phyloP scores from a whole-genome alignment of 2,329 filamentous ascomycete species.

The Aspergillus uvarum region DNA sequence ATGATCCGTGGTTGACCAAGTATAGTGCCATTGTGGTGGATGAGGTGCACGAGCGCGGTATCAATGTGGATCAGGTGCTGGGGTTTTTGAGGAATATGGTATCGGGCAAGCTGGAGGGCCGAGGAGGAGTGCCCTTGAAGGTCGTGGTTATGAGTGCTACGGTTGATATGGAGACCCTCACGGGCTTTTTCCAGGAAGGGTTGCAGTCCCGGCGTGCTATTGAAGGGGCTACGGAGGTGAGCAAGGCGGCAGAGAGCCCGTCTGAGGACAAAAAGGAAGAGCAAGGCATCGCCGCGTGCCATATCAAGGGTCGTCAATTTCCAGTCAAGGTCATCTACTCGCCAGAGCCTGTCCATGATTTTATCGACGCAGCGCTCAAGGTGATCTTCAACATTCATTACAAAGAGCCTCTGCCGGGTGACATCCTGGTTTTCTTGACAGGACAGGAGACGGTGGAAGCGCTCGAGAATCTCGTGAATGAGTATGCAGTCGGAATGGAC shows the following conservation, averaged over 20 bases:
- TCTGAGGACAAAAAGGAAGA: slow-evolving; percentile 15
- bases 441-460: slow-evolving; percentile 91
- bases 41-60: slow-evolving; percentile 92
- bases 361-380: slow-evolving; percentile 78
- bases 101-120: slow-evolving; percentile 56
- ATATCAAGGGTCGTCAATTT: slow-evolving; percentile 83
- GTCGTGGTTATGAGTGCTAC: slow-evolving; percentile 97
- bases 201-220: slow-evolving; percentile 13
- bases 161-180: slow-evolving; percentile 77
- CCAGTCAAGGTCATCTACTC: slow-evolving; percentile 79
- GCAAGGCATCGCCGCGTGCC: slow-evolving; percentile 55
- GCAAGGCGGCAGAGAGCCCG: not conserved
- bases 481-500: slow-evolving; percentile 71
- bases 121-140: slow-evolving; percentile 74
- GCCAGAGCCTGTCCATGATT: slow-evolving; percentile 70
- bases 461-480: slow-evolving; percentile 75
- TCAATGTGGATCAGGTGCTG: slow-evolving; percentile 88
- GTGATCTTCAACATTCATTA: slow-evolving; percentile 83
- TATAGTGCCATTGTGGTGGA: slow-evolving; percentile 93
- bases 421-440: slow-evolving; percentile 87
- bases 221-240: not conserved
- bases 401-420: slow-evolving; percentile 86
- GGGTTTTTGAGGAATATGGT: slow-evolving; percentile 84
- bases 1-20: slow-evolving; percentile 75
- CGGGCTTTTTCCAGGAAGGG: slow-evolving; percentile 65